These are phyloP conservation scores for Pseudonitzschia pungens DNA, from an alignment of 108 stramenopile genomes.

Conservation along the genomic window DNA sequence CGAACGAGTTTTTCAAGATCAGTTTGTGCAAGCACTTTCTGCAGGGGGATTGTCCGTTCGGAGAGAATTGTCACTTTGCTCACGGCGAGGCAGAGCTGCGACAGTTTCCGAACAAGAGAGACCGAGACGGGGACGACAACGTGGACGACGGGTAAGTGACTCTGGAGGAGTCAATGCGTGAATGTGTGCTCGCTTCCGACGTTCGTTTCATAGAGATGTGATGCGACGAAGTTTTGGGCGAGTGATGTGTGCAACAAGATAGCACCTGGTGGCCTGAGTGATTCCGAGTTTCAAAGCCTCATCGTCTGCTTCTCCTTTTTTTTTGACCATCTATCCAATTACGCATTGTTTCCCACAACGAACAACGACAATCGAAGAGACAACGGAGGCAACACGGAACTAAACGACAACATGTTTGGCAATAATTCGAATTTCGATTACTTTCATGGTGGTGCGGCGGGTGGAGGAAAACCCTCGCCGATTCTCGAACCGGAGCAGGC, in stretches of 20 bases:
- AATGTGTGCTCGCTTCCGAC: not conserved
- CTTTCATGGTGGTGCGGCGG: constrained; percentile 74
- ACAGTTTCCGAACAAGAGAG: constrained; percentile 52
- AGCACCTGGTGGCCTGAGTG: not conserved
- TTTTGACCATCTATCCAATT: no score
- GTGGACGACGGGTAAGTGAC: not conserved
- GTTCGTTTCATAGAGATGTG: not conserved
- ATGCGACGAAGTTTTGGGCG: no score
- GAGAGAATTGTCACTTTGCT: constrained; percentile 79
- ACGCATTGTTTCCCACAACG: no score
- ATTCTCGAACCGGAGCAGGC: constrained; percentile 85
- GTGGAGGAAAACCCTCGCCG: constrained; percentile 81
- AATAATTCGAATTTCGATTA: constrained; percentile 81
- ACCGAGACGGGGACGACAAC: constrained; percentile 13
- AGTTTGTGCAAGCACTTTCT: constrained; percentile 87
- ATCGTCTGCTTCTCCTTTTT: not conserved
- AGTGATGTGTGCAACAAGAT: no score
- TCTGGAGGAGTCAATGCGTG: no score
- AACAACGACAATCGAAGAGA: constrained; percentile 1
- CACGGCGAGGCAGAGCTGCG: constrained; percentile 82
- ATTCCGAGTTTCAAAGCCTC: not conserved
- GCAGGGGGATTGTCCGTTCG: constrained; percentile 90
- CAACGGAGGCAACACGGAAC: constrained; percentile 32
- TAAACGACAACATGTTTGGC: constrained; percentile 76
- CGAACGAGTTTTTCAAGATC: constrained; percentile 91